Conservation (phyloP, 2,329 filamentous ascomycete species). For the Coniochaeta ligniaria region DNA sequence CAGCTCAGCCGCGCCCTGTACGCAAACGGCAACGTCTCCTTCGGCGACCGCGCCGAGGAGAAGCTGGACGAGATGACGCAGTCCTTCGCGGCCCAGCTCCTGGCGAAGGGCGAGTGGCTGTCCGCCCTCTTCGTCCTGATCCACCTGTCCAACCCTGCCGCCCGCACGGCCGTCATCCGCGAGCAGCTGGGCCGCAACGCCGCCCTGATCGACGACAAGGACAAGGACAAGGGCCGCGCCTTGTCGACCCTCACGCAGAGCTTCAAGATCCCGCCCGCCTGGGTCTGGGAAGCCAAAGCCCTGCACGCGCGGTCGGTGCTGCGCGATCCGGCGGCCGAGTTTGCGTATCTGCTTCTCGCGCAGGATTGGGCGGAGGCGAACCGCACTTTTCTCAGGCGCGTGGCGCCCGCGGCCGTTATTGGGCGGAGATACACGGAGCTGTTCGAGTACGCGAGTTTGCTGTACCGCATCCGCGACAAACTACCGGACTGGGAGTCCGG, state of each 20-base stretch:
- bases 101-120: conserved; percentile 58
- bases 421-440: conserved; percentile 71
- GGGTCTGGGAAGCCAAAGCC: conserved; percentile 86
- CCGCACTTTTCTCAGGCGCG: conserved; percentile 68
- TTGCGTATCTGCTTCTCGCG: conserved; percentile 73
- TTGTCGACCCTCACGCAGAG: conserved; percentile 48
- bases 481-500: conserved; percentile 72
- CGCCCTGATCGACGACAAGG: conserved; percentile 49
- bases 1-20: conserved; percentile 68
- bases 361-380: conserved; percentile 75
- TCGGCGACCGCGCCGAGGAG: conserved; percentile 44
- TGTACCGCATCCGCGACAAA: conserved; percentile 61
- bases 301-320: conserved; percentile 69
- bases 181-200: conserved; percentile 70
- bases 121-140: conserved; percentile 71
- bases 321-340: conserved; percentile 63
- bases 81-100: conserved; percentile 58
- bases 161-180: conserved; percentile 61
- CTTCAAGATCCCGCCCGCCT: conserved; percentile 64
- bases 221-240: conserved; percentile 48
- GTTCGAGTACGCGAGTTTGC: conserved; percentile 43
- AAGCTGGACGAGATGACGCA: conserved; percentile 61
- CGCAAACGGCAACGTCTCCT: conserved; percentile 41
- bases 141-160: conserved; percentile 58
- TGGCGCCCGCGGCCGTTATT: conserved; percentile 77